Evolutionary conservation across 2,329 filamentous ascomycete species (phyloP).

Genomic region (Didymella pomorum): DNA sequence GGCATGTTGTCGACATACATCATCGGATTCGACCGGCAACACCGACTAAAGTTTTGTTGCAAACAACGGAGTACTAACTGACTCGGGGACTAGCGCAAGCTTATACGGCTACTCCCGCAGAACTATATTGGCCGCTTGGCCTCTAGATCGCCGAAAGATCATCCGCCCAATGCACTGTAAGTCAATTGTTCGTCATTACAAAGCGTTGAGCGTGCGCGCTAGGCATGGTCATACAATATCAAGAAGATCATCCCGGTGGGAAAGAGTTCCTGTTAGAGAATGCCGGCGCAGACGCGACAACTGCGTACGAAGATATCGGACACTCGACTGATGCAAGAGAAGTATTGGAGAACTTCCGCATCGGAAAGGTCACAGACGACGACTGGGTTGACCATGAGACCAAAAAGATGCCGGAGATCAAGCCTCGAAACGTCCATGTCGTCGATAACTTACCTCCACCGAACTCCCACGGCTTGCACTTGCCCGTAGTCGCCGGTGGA

Average conservation of each 20-base stretch:
- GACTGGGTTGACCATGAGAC: slow-evolving; percentile 35
- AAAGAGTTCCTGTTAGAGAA: slow-evolving; percentile 53
- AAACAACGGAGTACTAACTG: neutral
- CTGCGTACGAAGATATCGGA: slow-evolving; percentile 55
- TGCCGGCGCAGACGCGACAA: slow-evolving; percentile 56
- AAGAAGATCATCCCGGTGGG: slow-evolving; percentile 65
- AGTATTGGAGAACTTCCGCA: slow-evolving; percentile 50
- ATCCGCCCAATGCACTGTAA: neutral
- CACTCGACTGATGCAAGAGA: slow-evolving; percentile 58
- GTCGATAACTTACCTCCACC: slow-evolving; percentile 26
- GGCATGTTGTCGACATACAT: neutral
- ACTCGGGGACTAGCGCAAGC: neutral
- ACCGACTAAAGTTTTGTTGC: neutral
- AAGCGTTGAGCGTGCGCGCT: neutral
- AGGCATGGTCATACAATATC: slow-evolving; percentile 53
- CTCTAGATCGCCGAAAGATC: neutral
- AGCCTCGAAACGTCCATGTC: slow-evolving; percentile 17
- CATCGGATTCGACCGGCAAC: neutral
- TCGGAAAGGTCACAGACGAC: slow-evolving; percentile 35
- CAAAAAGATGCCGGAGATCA: slow-evolving; percentile 49
- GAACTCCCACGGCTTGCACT: slow-evolving; percentile 5
- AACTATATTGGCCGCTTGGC: neutral
- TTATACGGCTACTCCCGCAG: neutral
- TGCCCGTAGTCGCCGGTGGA: slow-evolving; percentile 14
- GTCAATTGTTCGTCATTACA: neutral